These are phyloP conservation scores for Strobilomyces dryophilus DNA, from an alignment of 768 basidiomycete genomes.

Conservation along the genomic window DNA sequence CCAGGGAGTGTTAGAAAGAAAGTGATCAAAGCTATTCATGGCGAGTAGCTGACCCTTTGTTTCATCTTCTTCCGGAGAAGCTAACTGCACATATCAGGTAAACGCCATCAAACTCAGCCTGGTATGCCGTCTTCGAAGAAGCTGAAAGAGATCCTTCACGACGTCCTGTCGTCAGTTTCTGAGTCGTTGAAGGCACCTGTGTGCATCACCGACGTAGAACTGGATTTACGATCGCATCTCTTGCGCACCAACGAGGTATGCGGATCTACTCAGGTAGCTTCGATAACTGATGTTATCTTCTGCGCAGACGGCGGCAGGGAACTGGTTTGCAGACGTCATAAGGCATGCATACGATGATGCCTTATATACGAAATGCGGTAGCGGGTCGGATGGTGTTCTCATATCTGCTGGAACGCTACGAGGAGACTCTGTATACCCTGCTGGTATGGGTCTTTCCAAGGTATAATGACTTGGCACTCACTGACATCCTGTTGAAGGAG, in stretches of 20 bases:
- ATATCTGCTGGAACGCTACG: slow-evolving; percentile 82
- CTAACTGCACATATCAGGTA: slow-evolving; percentile 42
- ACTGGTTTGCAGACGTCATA: slow-evolving; percentile 86
- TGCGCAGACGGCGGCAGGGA: slow-evolving; percentile 58
- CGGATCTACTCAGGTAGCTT: neutral
- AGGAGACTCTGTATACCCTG: slow-evolving; percentile 81
- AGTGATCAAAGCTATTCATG: slow-evolving; percentile 58
- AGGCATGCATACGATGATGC: slow-evolving; percentile 79
- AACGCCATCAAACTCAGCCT: slow-evolving; percentile 59
- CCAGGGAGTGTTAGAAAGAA: slow-evolving; percentile 60
- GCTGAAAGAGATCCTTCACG: slow-evolving; percentile 56
- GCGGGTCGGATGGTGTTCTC: slow-evolving; percentile 75
- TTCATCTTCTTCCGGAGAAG: neutral
- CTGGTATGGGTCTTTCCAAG: slow-evolving; percentile 44
- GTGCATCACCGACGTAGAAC: slow-evolving; percentile 59
- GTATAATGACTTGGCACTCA: neutral
- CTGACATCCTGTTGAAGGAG: slow-evolving; percentile 39
- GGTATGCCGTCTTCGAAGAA: slow-evolving; percentile 50
- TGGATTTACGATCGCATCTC: slow-evolving; percentile 72
- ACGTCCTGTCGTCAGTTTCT: slow-evolving; percentile 64
- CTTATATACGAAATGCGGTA: slow-evolving; percentile 50
- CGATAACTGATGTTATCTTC: neutral
- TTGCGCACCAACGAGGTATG: slow-evolving; percentile 71
- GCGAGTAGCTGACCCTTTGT: slow-evolving; percentile 32
- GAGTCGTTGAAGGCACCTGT: slow-evolving; percentile 70